Conservation (phyloP, 805 yeast genomes). For the Metschnikowia chrysomelidarum region DNA sequence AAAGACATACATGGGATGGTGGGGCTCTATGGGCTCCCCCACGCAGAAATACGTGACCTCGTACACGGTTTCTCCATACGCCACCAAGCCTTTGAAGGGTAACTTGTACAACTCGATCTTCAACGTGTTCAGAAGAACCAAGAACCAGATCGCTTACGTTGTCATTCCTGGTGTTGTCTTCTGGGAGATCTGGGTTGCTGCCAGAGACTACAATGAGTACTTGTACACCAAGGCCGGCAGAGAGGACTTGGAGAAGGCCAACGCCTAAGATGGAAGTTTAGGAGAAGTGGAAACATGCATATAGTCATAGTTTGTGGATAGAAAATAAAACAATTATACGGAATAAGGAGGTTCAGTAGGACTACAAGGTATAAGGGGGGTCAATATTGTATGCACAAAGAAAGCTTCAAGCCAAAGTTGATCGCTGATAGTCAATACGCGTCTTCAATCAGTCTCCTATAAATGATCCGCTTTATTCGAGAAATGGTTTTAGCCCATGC, state of each 20-base stretch:
- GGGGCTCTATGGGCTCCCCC: constrained; percentile 87
- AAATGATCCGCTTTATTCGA: no score
- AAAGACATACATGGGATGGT: constrained; percentile 91
- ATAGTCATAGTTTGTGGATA: not conserved
- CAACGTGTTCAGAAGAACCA: constrained; percentile 93
- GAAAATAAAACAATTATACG: no score
- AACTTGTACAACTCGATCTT: constrained; percentile 79
- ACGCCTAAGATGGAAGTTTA: constrained; percentile 38
- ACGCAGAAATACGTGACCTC: constrained; percentile 82
- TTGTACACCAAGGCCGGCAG: constrained; percentile 97
- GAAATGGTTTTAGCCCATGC: no score
- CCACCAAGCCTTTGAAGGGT: constrained; percentile 90
- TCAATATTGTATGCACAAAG: no score
- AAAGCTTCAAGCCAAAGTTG: no score
- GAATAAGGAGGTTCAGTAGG: no score
- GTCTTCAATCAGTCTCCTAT: no score
- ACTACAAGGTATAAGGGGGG: no score
- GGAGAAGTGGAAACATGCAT: no score
- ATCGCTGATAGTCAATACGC: no score
- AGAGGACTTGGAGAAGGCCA: constrained; percentile 79
- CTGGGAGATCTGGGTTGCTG: constrained; percentile 84
- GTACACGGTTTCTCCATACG: constrained; percentile 90
- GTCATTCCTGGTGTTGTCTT: constrained; percentile 74
- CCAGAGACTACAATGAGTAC: constrained; percentile 88
- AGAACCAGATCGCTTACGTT: constrained; percentile 76